Conservation (phyloP, 176 grass and related monocot genomes). For the Pontederia crassipes region DNA sequence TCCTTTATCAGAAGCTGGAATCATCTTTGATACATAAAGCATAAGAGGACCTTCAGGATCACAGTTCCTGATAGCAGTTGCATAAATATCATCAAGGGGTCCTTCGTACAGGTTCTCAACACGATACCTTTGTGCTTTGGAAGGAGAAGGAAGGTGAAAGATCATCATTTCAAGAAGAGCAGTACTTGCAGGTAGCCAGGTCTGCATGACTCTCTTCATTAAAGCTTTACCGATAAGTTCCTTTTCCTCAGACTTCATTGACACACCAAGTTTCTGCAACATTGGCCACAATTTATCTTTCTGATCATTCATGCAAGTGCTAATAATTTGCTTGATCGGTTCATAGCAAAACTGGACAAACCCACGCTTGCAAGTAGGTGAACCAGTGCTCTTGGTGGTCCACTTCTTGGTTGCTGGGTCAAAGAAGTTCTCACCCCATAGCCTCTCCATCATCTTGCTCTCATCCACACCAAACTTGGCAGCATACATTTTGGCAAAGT, state of each 20-base stretch:
- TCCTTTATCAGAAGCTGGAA: constrained; percentile 80
- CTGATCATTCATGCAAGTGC: constrained; percentile 70
- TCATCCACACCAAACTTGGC: constrained; percentile 83
- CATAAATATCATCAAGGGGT: constrained; percentile 67
- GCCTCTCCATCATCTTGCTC: constrained; percentile 80
- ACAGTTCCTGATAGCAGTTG: constrained; percentile 75
- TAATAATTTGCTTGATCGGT: constrained; percentile 82
- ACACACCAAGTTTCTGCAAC: constrained; percentile 61
- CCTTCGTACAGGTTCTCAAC: constrained; percentile 78
- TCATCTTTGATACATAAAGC: constrained; percentile 92
- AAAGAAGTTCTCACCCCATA: constrained; percentile 81
- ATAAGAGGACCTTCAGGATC: constrained; percentile 82
- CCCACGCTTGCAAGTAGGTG: constrained; percentile 64
- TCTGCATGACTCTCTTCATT: constrained; percentile 93
- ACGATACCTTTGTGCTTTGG: constrained; percentile 60
- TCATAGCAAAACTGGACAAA: constrained; percentile 85
- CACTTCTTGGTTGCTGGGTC: constrained; percentile 78
- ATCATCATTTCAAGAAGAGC: constrained; percentile 88
- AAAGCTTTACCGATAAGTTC: constrained; percentile 63
- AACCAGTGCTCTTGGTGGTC: constrained; percentile 53
- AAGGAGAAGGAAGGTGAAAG: constrained; percentile 62
- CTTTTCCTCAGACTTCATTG: constrained; percentile 68
- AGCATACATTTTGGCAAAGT: constrained; percentile 83
- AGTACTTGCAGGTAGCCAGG: constrained; percentile 62
- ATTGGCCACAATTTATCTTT: constrained; percentile 89